Conservation (phyloP, 2,329 filamentous ascomycete species). For the Graphium sp. region DNA sequence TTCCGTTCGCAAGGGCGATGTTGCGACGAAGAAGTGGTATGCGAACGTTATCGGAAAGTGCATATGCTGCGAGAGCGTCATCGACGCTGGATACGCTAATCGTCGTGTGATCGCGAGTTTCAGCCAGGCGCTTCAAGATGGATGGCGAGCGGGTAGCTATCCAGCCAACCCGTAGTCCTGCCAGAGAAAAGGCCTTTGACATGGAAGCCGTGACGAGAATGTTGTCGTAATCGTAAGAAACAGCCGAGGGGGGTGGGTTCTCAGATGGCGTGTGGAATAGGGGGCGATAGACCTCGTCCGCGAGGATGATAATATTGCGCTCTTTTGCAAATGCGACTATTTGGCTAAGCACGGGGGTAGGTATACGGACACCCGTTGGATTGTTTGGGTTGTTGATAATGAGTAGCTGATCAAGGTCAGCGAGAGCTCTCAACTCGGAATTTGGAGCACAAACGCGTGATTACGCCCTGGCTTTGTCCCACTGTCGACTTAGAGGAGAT, state of each 20-base stretch:
- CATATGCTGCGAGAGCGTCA: conserved; percentile 61
- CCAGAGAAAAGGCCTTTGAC: conserved; percentile 72
- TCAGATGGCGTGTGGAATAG: conserved; percentile 52
- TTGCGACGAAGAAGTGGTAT: conserved; percentile 34
- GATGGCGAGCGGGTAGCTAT: conserved; percentile 47
- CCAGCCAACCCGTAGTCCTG: conserved; percentile 74
- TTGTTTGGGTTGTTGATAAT: conserved; percentile 61
- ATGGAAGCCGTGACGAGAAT: conserved; percentile 63
- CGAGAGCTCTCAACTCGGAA: no score
- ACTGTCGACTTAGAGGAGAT: no score
- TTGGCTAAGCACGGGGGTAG: conserved; percentile 37
- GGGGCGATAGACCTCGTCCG: conserved; percentile 73
- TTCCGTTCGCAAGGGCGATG: conserved; percentile 48
- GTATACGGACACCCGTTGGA: conserved; percentile 58
- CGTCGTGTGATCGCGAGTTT: conserved; percentile 65
- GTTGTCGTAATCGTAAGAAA: conserved; percentile 56
- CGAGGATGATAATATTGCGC: conserved; percentile 49
- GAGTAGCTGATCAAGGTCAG: conserved; percentile 24
- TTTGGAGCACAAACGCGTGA: no score
- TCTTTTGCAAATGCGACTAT: conserved; percentile 47
- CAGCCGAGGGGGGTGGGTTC: conserved; percentile 43
- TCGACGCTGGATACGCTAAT: conserved; percentile 76
- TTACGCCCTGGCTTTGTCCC: no score
- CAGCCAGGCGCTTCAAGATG: conserved; percentile 46
- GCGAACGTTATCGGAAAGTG: conserved; percentile 35